phyloP scores from a whole-genome alignment of 225 moss, liverwort and hornwort genomes.

The Pleurozium schreberi region DNA sequence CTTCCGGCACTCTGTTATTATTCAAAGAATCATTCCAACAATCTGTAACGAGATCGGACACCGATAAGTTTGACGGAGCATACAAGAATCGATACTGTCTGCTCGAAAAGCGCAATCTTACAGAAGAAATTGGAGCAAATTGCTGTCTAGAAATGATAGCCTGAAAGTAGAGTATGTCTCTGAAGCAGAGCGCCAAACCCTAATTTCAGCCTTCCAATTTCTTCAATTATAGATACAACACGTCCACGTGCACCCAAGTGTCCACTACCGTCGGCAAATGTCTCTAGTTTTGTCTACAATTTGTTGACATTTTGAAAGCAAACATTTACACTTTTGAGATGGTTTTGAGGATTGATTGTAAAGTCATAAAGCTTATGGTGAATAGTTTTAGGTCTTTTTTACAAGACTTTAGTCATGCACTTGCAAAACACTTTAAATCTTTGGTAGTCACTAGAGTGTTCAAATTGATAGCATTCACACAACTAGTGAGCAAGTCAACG shows the following conservation, averaged over 20 bases:
- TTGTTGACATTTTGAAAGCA: background rate
- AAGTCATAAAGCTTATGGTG: too few species aligned
- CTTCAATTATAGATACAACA: too few species aligned
- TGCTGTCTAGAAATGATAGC: background rate
- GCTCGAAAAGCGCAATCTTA: background rate
- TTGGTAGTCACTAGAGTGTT: too few species aligned
- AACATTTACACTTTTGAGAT: background rate
- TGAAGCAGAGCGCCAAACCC: background rate
- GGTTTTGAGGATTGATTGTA: accelerated
- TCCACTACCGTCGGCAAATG: too few species aligned
- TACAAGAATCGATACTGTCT: background rate
- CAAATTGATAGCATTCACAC: too few species aligned
- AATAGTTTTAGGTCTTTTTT: too few species aligned
- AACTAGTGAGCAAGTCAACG: too few species aligned
- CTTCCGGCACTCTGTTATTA: background rate
- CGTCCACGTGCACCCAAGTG: background rate
- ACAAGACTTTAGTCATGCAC: too few species aligned
- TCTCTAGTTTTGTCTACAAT: too few species aligned
- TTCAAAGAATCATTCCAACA: background rate
- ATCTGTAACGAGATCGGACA: background rate
- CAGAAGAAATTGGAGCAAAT: background rate
- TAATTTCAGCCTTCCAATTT: background rate
- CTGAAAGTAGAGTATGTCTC: background rate
- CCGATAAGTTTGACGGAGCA: too few species aligned
- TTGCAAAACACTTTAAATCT: too few species aligned